A percentile compares a stretch with the other conserved stretches of the same genome.
phyloP scores from a whole-genome alignment of 345 rosid genomes.

The Lepidium didymum region DNA sequence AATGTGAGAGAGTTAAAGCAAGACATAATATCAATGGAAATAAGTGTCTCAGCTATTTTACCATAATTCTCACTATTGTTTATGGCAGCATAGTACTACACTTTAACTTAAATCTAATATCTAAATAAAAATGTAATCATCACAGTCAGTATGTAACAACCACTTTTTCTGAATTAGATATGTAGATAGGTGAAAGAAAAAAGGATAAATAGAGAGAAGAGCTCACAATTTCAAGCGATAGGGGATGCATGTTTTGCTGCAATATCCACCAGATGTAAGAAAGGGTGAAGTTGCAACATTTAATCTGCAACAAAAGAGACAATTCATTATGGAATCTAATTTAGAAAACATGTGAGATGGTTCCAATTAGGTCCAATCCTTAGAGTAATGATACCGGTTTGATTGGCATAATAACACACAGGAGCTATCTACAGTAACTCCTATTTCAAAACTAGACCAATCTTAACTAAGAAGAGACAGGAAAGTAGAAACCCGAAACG shows the following conservation, averaged over 20 bases:
- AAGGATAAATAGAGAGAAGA: not conserved
- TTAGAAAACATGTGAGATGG: not conserved
- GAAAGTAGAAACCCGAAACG: slow-evolving; percentile 9
- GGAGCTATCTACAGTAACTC: not conserved
- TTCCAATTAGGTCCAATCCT: not conserved
- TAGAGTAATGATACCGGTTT: not conserved
- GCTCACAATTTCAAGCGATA: slow-evolving; percentile 26
- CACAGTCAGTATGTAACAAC: not conserved
- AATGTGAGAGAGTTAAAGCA: slow-evolving; percentile 1
- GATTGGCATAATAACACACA: not conserved
- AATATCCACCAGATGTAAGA: not conserved
- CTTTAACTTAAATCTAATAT: not conserved
- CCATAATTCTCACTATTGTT: not conserved
- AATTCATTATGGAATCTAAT: not conserved
- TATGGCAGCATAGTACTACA: not conserved
- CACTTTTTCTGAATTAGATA: not conserved
- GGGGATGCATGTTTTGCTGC: slow-evolving; percentile 15
- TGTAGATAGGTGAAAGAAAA: not conserved
- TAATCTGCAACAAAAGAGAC: slow-evolving; percentile 10
- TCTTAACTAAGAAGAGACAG: not conserved
- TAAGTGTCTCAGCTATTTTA: not conserved
- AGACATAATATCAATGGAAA: not conserved
- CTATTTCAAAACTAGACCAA: not conserved
- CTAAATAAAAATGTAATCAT: slow-evolving; percentile 2
- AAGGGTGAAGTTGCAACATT: slow-evolving; percentile 7